Percentiles rank a stretch among this genome's conserved stretches.
These are phyloP conservation scores for Geoglossum glabrum DNA, from an alignment of 495 filamentous ascomycete species.

Conservation along the genomic window DNA sequence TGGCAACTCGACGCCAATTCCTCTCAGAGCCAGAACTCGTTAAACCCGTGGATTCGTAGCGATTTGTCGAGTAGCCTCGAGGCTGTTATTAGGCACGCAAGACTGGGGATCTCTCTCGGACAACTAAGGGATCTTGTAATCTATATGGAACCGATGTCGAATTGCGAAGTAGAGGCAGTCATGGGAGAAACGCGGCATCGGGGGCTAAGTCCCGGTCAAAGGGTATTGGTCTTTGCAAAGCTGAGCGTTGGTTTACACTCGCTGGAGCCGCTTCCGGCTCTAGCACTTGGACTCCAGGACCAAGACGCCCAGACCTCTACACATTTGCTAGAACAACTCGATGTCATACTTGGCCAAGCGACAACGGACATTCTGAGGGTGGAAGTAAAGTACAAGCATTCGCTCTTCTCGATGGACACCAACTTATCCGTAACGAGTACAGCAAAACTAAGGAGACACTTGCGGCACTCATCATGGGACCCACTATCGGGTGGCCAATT, in stretches of 20 bases:
- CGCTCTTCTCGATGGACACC: neutral
- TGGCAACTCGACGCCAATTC: neutral
- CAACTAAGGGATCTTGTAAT: neutral
- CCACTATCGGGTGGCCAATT: neutral
- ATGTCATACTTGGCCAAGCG: slow-evolving; percentile 1
- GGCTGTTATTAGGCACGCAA: neutral
- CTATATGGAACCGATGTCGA: neutral
- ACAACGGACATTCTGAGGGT: neutral
- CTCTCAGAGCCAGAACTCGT: neutral
- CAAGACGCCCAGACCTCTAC: neutral
- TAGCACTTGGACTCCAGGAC: neutral
- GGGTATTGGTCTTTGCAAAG: neutral
- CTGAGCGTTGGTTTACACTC: neutral
- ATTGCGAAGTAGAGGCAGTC: neutral
- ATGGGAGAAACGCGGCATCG: neutral
- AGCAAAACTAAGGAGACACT: neutral
- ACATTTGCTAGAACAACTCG: neutral
- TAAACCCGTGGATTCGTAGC: neutral
- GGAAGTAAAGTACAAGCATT: slow-evolving; percentile 2
- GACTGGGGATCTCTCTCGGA: neutral
- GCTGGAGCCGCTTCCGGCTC: neutral
- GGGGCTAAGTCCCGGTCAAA: neutral
- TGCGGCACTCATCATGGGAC: neutral
- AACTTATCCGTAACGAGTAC: neutral
- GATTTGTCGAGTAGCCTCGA: neutral